These are phyloP conservation scores for Fusarium goolgardi DNA, from an alignment of 2,329 filamentous ascomycete genomes.

Conservation along the genomic window DNA sequence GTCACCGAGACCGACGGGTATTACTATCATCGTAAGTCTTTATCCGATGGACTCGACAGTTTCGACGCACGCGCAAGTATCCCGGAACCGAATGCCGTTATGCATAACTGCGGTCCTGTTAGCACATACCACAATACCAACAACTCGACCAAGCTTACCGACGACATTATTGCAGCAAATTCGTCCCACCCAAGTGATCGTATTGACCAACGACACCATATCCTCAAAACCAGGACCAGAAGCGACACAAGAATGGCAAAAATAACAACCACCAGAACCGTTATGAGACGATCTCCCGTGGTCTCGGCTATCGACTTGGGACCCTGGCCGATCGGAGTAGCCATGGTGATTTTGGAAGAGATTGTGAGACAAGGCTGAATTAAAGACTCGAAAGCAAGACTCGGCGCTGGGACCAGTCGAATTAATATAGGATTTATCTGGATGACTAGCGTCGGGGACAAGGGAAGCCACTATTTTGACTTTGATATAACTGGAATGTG, in stretches of 20 bases:
- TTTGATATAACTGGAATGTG: not conserved
- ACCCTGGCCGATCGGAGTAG: not conserved
- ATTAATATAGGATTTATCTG: not conserved
- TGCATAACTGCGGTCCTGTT: conserved; percentile 2
- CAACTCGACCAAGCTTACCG: not conserved
- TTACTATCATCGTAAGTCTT: conserved; percentile 26
- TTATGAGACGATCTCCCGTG: not conserved
- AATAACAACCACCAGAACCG: not conserved
- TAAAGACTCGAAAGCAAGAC: accelerated
- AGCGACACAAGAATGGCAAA: not conserved
- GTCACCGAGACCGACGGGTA: conserved; percentile 21
- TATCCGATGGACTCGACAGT: accelerated
- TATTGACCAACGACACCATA: conserved; percentile 20
- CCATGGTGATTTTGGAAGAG: not conserved
- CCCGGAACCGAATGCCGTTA: conserved; percentile 13
- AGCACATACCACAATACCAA: not conserved
- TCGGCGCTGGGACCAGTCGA: not conserved
- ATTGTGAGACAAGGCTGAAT: not conserved
- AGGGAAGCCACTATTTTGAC: not conserved
- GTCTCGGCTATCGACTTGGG: not conserved
- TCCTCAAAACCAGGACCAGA: conserved; percentile 19
- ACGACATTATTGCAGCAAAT: conserved; percentile 12
- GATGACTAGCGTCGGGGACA: not conserved
- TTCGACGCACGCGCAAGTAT: conserved; percentile 23
- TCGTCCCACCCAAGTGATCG: conserved; percentile 23